These are phyloP conservation scores for Fraxinus sp. DNA, from an alignment of 305 asterid genomes.

Conservation along the genomic window DNA sequence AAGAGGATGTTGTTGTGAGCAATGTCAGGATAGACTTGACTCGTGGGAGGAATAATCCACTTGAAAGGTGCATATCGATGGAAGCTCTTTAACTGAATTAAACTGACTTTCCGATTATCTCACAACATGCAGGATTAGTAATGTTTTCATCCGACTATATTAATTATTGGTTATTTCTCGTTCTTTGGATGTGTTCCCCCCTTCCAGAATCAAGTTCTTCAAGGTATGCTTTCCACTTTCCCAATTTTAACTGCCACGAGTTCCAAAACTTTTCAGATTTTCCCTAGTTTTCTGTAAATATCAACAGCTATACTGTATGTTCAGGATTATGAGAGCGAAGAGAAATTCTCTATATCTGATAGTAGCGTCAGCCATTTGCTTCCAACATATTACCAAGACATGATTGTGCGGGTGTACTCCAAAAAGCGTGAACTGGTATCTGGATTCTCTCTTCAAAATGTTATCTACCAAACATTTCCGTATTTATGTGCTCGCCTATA, in stretches of 20 bases:
- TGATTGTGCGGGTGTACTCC: conserved; percentile 93
- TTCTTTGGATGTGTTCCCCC: conserved; percentile 32
- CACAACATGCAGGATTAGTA: not conserved
- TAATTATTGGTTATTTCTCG: conserved; percentile 4
- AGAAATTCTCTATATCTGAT: conserved; percentile 60
- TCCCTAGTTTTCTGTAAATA: conserved; percentile 12
- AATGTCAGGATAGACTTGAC: conserved; percentile 84
- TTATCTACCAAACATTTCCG: not conserved
- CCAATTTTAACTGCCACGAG: not conserved
- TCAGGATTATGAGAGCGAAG: conserved; percentile 79
- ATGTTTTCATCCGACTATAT: not conserved
- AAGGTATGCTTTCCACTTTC: conserved; percentile 46
- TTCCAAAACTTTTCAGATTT: not conserved
- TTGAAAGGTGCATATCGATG: conserved; percentile 59
- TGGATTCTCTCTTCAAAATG: conserved; percentile 16
- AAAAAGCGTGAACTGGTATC: conserved; percentile 86
- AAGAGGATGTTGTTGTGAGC: conserved; percentile 84
- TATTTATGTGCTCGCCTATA: not conserved
- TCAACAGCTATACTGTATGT: conserved; percentile 12
- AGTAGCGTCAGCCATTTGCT: conserved; percentile 85
- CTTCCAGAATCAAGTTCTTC: conserved; percentile 82
- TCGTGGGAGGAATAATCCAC: conserved; percentile 81
- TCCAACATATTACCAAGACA: conserved; percentile 79
- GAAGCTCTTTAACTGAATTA: not conserved
- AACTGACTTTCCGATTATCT: not conserved